Base-by-base conservation (phyloP, 108 stramenopile genomes). In the Poteriospumella lacustris region DNA sequence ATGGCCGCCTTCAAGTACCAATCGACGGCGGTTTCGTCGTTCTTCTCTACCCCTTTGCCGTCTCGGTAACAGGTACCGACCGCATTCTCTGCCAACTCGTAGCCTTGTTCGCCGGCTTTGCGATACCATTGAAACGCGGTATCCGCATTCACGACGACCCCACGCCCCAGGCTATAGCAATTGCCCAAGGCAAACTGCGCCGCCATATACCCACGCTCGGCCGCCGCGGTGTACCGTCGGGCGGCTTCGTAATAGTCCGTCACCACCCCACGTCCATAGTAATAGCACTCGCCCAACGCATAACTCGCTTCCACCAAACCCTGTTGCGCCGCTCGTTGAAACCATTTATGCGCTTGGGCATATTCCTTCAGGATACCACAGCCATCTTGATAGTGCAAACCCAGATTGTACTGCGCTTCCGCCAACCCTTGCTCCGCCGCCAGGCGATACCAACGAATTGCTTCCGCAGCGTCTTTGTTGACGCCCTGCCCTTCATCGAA, bases 21-120 rank as follows among this genome's bases (percentile, higher is more conserved):
- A 19, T 15, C 47, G 9, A 52, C 47, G 9, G 64, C 64, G 9
- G 9, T 19, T 19, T 31, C 15, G 19, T 15, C 40, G 19, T 67
- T 41, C 64, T 67, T 67, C 15, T 38, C 31, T 33, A 73, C 70
- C 28, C 70, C 70, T 12, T 33, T 52, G 9, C 70, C 70, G 36
- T 24, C 26, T 26, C 36, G 26, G 42, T 73, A 73, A 42, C 70
- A 73, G 5, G 5, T 9, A n/a, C 70, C 70, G 5, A 73, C 31
- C 26, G 26, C 28, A 38, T 56, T 9, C 41, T 73, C 31, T 73
- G 70, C 70, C 28, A 5, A 9, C 9, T n/a, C 60, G 36, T 64
- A 34, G 24, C 60, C 60, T 64, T 64, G 60, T 9, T 64, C 31
- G 9, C 33, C 60, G 5, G 60, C 60, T 33, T 31, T 31, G 29